Percentiles rank a stretch among this genome's conserved stretches.
Conservation (phyloP, 139 green algal genomes). For the Auxenochlorella protothecoides region DNA sequence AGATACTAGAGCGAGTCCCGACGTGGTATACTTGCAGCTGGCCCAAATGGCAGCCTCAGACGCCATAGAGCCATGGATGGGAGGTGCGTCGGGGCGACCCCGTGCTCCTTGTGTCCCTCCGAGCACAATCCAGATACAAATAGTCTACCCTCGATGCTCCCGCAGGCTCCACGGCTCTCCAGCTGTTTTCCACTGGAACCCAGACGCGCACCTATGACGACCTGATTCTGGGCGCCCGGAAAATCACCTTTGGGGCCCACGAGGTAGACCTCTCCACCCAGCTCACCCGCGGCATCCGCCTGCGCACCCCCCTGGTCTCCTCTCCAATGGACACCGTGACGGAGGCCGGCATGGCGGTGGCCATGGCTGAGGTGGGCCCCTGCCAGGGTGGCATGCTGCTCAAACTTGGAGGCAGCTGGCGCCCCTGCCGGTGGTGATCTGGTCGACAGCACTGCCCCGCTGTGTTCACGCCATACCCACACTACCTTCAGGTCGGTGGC, state of each 20-base stretch:
- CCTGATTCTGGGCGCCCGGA: constrained; percentile 93
- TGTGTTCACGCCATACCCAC: too few relatives aligned
- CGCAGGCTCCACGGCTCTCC: constrained; percentile 48
- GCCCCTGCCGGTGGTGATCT: too few relatives aligned
- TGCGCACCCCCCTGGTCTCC: constrained; percentile 80
- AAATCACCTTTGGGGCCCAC: constrained; percentile 92
- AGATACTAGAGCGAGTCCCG: too few relatives aligned
- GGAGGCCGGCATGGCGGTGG: constrained; percentile 87
- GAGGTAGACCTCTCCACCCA: constrained; percentile 79
- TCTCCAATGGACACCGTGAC: constrained; percentile 98
- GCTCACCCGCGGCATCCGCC: constrained; percentile 73
- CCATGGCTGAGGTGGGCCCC: constrained; percentile 74
- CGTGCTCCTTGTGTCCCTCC: too few relatives aligned
- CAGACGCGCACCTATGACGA: constrained; percentile 96
- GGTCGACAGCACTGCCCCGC: too few relatives aligned
- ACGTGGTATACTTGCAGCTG: not conserved
- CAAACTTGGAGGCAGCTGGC: too few relatives aligned
- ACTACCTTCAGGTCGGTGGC: constrained; percentile 56
- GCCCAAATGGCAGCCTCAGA: not conserved
- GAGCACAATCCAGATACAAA: not conserved
- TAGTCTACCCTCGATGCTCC: not conserved
- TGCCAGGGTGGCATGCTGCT: not conserved
- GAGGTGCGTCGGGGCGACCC: too few relatives aligned
- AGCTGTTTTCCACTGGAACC: constrained; percentile 74
- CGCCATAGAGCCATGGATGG: too few relatives aligned